phyloP scores from a whole-genome alignment of 768 basidiomycete species.

The Boletus reticuloceps region DNA sequence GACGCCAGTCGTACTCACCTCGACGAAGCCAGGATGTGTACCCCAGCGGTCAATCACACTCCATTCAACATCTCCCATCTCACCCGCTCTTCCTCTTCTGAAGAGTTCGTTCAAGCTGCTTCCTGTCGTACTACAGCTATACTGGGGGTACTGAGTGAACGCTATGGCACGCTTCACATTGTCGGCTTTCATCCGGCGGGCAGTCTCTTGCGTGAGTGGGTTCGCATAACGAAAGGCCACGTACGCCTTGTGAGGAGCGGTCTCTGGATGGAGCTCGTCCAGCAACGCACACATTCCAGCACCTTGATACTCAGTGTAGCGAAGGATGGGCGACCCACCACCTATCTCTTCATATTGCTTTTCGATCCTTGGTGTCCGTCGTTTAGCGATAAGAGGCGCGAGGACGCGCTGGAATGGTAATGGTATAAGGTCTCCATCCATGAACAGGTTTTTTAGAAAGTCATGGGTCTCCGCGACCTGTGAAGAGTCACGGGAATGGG shows the following conservation, averaged over 20 bases:
- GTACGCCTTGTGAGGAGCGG: conserved; percentile 95
- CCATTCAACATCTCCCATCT: conserved; percentile 77
- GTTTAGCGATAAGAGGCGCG: conserved; percentile 84
- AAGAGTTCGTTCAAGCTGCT: conserved; percentile 95
- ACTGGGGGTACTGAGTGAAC: conserved; percentile 98
- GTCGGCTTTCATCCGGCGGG: conserved; percentile 82
- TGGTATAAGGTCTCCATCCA: conserved; percentile 91
- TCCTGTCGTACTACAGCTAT: conserved; percentile 97
- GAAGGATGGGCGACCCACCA: conserved; percentile 93
- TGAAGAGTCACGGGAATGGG: conserved; percentile 5
- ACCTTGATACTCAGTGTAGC: conserved; percentile 87
- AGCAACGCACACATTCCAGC: conserved; percentile 85
- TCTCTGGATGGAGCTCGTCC: conserved; percentile 90
- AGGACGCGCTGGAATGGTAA: conserved; percentile 87
- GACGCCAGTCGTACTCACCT: conserved; percentile 52
- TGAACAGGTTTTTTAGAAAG: conserved; percentile 90
- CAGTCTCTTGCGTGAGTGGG: conserved; percentile 82
- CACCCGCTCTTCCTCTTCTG: conserved; percentile 58
- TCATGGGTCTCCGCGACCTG: conserved; percentile 91
- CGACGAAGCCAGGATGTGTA: conserved; percentile 89
- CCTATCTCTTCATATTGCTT: conserved; percentile 93
- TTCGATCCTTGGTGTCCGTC: conserved; percentile 91
- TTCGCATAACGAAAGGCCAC: conserved; percentile 93
- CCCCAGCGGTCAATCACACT: conserved; percentile 99
- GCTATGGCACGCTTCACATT: conserved; percentile 91